Conservation (phyloP, 495 filamentous ascomycete species). For the Jackrogersella minutella region DNA sequence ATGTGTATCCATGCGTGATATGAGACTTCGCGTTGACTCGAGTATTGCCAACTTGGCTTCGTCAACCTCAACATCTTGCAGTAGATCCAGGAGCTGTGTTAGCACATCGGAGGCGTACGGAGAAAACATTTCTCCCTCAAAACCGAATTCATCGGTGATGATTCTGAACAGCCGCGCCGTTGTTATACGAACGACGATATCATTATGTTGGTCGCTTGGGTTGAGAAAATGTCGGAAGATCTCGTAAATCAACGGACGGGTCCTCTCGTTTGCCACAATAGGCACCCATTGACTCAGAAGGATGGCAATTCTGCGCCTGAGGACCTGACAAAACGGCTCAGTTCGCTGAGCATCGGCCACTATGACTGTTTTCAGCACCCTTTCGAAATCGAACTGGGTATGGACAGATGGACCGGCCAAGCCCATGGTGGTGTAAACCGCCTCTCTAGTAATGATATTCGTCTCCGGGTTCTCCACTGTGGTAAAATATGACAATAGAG, state of each 20-base stretch:
- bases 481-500: conserved; percentile 80
- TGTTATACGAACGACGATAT: conserved; percentile 90
- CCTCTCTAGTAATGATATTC: conserved; percentile 85
- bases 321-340: conserved; percentile 79
- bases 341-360: conserved; percentile 80
- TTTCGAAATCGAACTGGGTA: conserved; percentile 77
- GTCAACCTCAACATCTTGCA: conserved; percentile 79
- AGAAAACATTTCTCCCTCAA: conserved; percentile 71
- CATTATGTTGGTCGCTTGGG: conserved; percentile 78
- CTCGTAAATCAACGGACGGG: conserved; percentile 78
- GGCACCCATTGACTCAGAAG: conserved; percentile 89
- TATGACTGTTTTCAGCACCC: conserved; percentile 75
- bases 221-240: conserved; percentile 91
- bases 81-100: conserved; percentile 71
- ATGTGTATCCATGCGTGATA: conserved; percentile 78
- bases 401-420: conserved; percentile 81
- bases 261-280: conserved; percentile 70
- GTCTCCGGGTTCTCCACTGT: conserved; percentile 71
- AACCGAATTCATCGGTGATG: conserved; percentile 85
- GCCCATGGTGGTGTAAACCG: conserved; percentile 91
- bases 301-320: conserved; percentile 88
- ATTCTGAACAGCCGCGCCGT: conserved; percentile 83
- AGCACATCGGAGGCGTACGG: conserved; percentile 78
- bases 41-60: conserved; percentile 90
- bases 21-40: conserved; percentile 80